Base-by-base conservation (phyloP, 2,329 filamentous ascomycete species). In the Penicillium decumbens region DNA sequence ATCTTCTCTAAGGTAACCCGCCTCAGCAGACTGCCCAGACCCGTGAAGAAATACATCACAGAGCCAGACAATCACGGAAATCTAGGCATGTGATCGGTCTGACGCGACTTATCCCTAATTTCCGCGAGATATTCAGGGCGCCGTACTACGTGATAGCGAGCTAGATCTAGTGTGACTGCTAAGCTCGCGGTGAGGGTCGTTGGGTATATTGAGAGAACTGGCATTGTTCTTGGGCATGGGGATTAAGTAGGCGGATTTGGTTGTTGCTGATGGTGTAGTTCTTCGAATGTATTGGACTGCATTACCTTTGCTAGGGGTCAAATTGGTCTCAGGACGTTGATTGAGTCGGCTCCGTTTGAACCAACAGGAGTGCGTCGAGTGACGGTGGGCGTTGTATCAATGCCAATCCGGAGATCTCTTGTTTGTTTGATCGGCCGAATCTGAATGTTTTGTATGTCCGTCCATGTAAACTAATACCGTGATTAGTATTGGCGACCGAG, bases 361-460 rank as follows among this genome's bases (percentile, higher is more conserved):
- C 15, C 15, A 18, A 18, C 15, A 18, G 15, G 15, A 18, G 15
- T 18, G 15, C 15, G 15, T 18, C 15, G 2, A 18, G 15, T 18
- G 15, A 18, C 15, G 15, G 15, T 18, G 15, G 15, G 2, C 15
- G 15, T 18, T 18, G 15, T 18, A 18, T 18, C 15, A 18, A 18
- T 18, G 15, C 15, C 15, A 18, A 18, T 18, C 15, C 15, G 15
- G 15, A 18, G 15, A 18, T 18, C 15, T 18, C 15, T 18, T 18
- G 71, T 71, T 40, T 76, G 1, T 49, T 75, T 3, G 66, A 71
- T 23, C n/a, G 43, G 6, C 43, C 32, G 67, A 67, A 42, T 68
- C 72, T 1, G 60, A 74, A 74, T 47, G 57, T 73, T 10, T 75
- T 71, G 72, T 73, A 33, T 18, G 15, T 18, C 15, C 2, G 15